Evolutionary conservation across 108 stramenopile species (phyloP).

Genomic region (Epithemia pelagica): DNA sequence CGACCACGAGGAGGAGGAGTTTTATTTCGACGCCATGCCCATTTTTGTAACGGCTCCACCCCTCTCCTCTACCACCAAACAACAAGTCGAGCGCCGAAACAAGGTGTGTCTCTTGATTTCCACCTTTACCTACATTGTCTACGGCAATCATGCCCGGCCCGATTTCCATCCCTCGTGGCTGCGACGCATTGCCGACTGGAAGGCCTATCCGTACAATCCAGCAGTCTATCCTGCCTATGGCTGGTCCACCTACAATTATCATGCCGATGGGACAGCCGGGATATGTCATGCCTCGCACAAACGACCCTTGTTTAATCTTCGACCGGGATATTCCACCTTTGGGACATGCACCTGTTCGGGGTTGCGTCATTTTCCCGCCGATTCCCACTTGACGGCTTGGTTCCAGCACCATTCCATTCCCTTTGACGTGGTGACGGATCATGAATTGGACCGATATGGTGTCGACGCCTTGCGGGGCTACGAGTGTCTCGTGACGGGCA

Average conservation of each 20-base stretch:
- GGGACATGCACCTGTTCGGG: conserved; percentile 14
- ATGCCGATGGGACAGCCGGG: conserved; percentile 17
- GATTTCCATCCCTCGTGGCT: conserved; percentile 15
- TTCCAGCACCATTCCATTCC: conserved; percentile 9
- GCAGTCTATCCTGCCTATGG: conserved; percentile 15
- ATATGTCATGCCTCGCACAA: conserved; percentile 19
- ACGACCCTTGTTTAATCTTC: conserved; percentile 27
- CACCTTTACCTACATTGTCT: conserved; percentile 30
- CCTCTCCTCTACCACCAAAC: neutral
- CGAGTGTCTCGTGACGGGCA: conserved; percentile 13
- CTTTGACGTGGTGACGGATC: conserved; percentile 23
- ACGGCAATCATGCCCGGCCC: conserved; percentile 25
- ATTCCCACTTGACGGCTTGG: conserved; percentile 20
- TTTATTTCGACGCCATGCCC: neutral
- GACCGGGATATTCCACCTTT: conserved; percentile 24
- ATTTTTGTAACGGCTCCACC: neutral
- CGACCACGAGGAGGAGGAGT: neutral
- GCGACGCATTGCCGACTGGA: neutral
- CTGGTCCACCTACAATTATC: conserved; percentile 21
- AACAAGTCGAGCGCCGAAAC: neutral
- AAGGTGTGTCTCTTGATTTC: conserved; percentile 16
- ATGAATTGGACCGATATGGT: conserved; percentile 25
- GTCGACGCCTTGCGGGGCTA: conserved; percentile 8
- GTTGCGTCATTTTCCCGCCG: conserved; percentile 26
- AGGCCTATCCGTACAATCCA: conserved; percentile 22